Percentiles rank a stretch among this genome's conserved stretches.
Evolutionary conservation across 768 basidiomycete species (phyloP).

Genomic region (Auricularia cornea): DNA sequence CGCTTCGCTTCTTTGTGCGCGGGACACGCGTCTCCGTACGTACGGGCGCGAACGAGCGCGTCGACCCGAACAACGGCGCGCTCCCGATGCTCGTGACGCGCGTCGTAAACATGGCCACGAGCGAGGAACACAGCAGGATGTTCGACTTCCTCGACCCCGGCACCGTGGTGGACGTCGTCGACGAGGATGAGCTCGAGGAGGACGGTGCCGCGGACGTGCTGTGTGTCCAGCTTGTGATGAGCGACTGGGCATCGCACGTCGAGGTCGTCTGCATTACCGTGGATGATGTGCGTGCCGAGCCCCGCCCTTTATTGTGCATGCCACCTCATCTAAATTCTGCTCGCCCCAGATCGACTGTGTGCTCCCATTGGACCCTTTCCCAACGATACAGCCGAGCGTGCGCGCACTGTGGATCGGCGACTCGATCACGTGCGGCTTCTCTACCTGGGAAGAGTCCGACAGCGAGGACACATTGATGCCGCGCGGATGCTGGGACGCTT

Average conservation of each 20-base stretch:
- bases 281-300: background rate
- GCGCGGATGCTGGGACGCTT: background rate
- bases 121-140: background rate
- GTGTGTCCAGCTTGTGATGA: background rate
- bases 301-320: background rate
- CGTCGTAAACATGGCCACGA: background rate
- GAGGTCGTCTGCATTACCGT: background rate
- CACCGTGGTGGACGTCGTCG: background rate
- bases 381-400: background rate
- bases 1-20: background rate
- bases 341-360: background rate
- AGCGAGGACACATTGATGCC: background rate
- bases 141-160: background rate
- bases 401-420: background rate
- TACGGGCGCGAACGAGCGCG: background rate
- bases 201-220: background rate
- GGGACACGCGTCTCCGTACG: background rate
- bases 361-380: background rate
- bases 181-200: background rate
- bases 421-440: background rate
- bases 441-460: background rate
- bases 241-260: background rate
- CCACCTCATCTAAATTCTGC: background rate
- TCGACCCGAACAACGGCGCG: background rate
- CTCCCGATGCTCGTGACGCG: background rate